Evolutionary conservation across 2,329 filamentous ascomycete genomes (phyloP), one percentile per base, ranked within the genome.

Genomic region (Trichophyton benhamiae): DNA sequence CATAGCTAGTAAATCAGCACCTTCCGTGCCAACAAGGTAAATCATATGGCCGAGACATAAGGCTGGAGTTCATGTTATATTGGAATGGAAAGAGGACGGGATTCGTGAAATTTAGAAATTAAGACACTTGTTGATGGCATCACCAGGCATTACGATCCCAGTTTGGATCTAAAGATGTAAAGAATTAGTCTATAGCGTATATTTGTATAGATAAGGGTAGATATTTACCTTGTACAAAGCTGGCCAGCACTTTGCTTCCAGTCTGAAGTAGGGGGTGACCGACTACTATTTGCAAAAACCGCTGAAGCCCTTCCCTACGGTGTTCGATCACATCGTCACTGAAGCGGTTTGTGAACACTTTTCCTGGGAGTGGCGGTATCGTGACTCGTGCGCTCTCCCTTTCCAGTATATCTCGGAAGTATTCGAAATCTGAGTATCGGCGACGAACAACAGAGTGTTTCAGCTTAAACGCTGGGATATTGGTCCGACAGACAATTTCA

Each of bases 251-350:
- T 77, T 97, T 96, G 76, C 91, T 96, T 59, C 94, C 94, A 33
- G 94, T 99, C 83, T 99, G 94, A 76, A 99, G 77, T 69, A 99
- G 80, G 68, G 94, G 94, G 75, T 99, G 94, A 0, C 94, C 92
- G 0, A 96, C 94, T 9, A 99, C 94, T 72, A 97, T 97, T 83
- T 94, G 91, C 72, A 99, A 77, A 73, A 99, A 99, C 72, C 95
- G 85, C 79, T 99, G 91, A 67, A 99, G 79, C 0, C 94, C 94
- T 68, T 92, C 89, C 65, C 92, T 82, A 60, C 94, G 82, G 71
- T 95, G 89, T 80, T 97, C 94, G 73, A 99, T 99, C 70, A 99
- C 92, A 73, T 96, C 91, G 77, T 99, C 94, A 70, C 89, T 95
- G 79, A 99, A 99, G 55, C 94, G 85, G 76, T 97, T 97, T 59